These are phyloP conservation scores for Phialophora tarda DNA, from an alignment of 2,329 filamentous ascomycete species.

Conservation along the genomic window DNA sequence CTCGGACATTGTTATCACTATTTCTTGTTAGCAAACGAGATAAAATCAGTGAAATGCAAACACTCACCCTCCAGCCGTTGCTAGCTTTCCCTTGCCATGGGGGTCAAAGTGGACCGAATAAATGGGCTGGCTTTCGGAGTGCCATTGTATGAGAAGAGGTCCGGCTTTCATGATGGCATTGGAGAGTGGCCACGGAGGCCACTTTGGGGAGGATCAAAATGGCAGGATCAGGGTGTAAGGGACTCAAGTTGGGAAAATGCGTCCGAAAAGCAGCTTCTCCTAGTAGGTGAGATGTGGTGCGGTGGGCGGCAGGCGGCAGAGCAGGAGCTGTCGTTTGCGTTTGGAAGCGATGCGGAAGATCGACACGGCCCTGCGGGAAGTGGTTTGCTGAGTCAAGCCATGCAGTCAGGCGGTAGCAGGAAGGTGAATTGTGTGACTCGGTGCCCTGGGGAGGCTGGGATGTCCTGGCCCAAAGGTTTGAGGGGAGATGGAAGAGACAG, in stretches of 20 bases:
- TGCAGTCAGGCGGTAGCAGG: constrained; percentile 8
- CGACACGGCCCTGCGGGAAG: constrained; percentile 18
- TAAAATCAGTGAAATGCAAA: background rate
- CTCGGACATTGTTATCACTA: constrained; percentile 88
- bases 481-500: background rate
- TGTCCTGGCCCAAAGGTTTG: background rate
- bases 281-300: constrained; percentile 18
- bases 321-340: constrained; percentile 21
- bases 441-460: background rate
- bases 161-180: constrained; percentile 80
- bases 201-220: constrained; percentile 28
- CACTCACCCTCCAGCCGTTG: constrained; percentile 79
- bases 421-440: background rate
- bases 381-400: constrained; percentile 29
- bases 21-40: constrained; percentile 23
- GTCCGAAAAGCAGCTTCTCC: background rate
- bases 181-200: constrained; percentile 30
- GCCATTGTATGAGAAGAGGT: constrained; percentile 97
- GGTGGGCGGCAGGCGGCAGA: constrained; percentile 19
- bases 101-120: constrained; percentile 98
- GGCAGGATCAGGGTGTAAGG: constrained; percentile 10
- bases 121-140: constrained; percentile 94
- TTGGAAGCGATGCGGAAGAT: constrained; percentile 19
- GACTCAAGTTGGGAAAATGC: background rate
- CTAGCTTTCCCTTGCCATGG: constrained; percentile 85